Conservation (phyloP, 176 grass and related monocot genomes). For the Carex myosuroides region DNA sequence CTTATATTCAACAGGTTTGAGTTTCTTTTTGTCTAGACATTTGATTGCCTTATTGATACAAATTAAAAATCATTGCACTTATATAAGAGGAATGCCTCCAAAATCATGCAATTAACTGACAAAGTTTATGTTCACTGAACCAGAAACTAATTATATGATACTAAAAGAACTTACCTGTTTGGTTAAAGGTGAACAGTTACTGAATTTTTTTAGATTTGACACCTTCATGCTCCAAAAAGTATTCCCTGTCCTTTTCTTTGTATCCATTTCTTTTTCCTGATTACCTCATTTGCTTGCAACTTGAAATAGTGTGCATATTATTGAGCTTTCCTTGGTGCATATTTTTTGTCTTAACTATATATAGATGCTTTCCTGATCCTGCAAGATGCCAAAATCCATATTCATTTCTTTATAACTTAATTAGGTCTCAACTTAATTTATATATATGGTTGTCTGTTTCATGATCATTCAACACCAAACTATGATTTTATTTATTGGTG, state of each 20-base stretch:
- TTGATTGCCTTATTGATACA: background rate
- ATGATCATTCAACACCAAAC: background rate
- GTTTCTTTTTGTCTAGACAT: background rate
- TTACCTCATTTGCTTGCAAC: background rate
- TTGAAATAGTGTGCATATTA: no score
- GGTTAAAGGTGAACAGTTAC: background rate
- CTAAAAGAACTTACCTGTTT: background rate
- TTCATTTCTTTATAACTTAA: background rate
- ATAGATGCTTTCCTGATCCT: background rate
- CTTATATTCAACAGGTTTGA: slow-evolving; percentile 57
- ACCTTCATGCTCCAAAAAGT: background rate
- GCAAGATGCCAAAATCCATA: background rate
- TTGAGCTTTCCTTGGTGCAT: background rate
- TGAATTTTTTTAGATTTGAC: background rate
- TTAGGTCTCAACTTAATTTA: background rate
- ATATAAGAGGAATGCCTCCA: background rate
- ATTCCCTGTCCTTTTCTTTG: background rate
- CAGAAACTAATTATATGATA: background rate
- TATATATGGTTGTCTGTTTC: background rate
- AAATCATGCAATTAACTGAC: background rate
- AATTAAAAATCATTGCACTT: no score
- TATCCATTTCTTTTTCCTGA: no score
- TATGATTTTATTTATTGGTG: background rate
- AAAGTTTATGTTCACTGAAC: background rate
- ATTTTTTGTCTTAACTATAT: background rate